phyloP scores from a whole-genome alignment of 1,284 basidiomycete species.

The Sporisorium sorghi region DNA sequence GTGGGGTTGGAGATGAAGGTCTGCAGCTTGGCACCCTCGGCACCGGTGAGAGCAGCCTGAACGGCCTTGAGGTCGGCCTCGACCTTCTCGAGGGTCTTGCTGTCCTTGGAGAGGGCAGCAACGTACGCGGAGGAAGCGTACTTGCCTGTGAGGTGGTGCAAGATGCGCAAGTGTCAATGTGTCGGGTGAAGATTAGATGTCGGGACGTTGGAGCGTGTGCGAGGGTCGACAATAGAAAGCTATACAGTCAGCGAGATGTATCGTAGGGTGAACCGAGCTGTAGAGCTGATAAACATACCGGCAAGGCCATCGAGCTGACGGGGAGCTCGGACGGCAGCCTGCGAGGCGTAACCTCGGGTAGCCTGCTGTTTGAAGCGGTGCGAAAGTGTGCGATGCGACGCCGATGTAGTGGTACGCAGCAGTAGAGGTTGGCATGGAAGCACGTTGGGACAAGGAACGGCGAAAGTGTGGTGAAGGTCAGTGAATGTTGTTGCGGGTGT shows the following conservation, averaged over 20 bases:
- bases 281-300: conserved; percentile 41
- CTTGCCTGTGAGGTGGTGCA: conserved; percentile 73
- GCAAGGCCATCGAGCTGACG: conserved; percentile 63
- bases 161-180: neutral
- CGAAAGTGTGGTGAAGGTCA: neutral
- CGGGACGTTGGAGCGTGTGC: too few relatives aligned
- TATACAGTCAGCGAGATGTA: conserved; percentile 69
- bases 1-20: conserved; percentile 88
- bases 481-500: conserved; percentile 1
- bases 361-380: conserved; percentile 38
- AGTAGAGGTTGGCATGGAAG: neutral
- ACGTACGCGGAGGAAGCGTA: conserved; percentile 95
- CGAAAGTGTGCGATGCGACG: neutral
- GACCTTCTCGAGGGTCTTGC: conserved; percentile 68
- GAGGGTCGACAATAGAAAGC: neutral
- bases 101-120: conserved; percentile 83
- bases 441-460: neutral
- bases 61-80: conserved; percentile 77
- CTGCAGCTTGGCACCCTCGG: conserved; percentile 74
- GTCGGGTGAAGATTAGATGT: neutral
- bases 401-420: neutral
- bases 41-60: conserved; percentile 59
- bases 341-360: conserved; percentile 67
- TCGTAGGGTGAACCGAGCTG: neutral
- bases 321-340: conserved; percentile 62